A percentile compares a stretch with the other conserved stretches of the same genome.
These are phyloP conservation scores for Porphyrellus sp. DNA, from an alignment of 1,284 basidiomycete genomes.

Conservation along the genomic window DNA sequence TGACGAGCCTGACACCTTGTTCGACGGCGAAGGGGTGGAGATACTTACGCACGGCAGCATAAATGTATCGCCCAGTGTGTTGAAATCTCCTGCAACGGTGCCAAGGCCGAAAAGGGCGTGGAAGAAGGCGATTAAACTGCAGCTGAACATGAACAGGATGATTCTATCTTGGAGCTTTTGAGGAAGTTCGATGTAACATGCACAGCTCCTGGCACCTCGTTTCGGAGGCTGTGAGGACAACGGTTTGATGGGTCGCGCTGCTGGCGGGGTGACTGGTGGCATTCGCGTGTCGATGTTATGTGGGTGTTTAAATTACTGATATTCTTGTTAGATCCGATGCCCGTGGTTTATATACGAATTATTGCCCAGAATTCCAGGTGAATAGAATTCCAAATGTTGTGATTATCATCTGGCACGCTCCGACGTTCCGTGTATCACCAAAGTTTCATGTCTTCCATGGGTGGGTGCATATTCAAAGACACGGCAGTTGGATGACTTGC, in stretches of 20 bases:
- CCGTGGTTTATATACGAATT: neutral
- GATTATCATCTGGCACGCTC: too few relatives aligned
- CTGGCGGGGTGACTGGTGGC: neutral
- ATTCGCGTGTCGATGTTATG: slow-evolving; percentile 14
- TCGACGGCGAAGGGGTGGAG: slow-evolving; percentile 1
- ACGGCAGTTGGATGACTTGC: too few relatives aligned
- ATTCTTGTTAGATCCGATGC: too few relatives aligned
- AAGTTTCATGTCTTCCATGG: too few relatives aligned
- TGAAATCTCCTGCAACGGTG: neutral
- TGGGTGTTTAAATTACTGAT: neutral
- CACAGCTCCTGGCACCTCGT: neutral
- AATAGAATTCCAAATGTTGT: too few relatives aligned
- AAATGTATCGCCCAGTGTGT: neutral
- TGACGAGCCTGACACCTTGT: neutral
- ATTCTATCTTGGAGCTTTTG: slow-evolving; percentile 21
- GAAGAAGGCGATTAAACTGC: slow-evolving; percentile 26
- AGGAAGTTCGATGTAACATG: slow-evolving; percentile 6
- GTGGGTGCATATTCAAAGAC: too few relatives aligned
- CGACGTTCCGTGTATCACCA: too few relatives aligned
- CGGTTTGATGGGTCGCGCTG: neutral
- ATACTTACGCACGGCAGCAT: neutral
- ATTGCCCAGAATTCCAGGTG: slow-evolving; percentile 18
- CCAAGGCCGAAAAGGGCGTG: slow-evolving; percentile 29
- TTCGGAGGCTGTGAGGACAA: neutral
- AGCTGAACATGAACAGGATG: slow-evolving; percentile 27